These are phyloP conservation scores for Aspergillus spinulosporus DNA, from an alignment of 2,329 filamentous ascomycete genomes.

Conservation along the genomic window DNA sequence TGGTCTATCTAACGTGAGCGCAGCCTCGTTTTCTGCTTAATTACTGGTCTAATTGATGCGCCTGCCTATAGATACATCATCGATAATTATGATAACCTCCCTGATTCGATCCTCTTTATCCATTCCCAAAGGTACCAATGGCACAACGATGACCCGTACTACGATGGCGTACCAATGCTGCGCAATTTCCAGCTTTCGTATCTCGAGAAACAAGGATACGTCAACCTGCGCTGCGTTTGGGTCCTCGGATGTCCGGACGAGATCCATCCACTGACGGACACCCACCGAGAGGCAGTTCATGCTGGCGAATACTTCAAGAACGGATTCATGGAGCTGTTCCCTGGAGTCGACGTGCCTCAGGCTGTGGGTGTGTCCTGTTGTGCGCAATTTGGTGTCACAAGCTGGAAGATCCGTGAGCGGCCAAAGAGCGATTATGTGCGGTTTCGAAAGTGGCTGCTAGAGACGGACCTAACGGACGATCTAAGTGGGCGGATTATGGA, in stretches of 20 bases:
- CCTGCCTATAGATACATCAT: slow-evolving; percentile 40
- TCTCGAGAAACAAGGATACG: slow-evolving; percentile 53
- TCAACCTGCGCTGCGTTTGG: slow-evolving; percentile 58
- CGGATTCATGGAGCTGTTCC: slow-evolving; percentile 54
- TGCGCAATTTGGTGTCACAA: slow-evolving; percentile 56
- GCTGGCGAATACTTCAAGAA: slow-evolving; percentile 52
- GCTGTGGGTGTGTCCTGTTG: slow-evolving; percentile 55
- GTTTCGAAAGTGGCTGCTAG: slow-evolving; percentile 52
- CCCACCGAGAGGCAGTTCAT: slow-evolving; percentile 47
- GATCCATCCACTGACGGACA: slow-evolving; percentile 49
- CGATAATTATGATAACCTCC: slow-evolving; percentile 44
- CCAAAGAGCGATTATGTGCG: slow-evolving; percentile 51
- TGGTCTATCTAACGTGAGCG: slow-evolving; percentile 47
- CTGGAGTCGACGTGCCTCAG: slow-evolving; percentile 41
- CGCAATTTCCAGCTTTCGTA: slow-evolving; percentile 51
- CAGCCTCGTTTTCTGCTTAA: not conserved
- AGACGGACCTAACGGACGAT: slow-evolving; percentile 50
- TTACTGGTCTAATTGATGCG: not conserved
- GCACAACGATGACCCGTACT: slow-evolving; percentile 56
- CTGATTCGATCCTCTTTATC: slow-evolving; percentile 44
- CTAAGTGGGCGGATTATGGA: slow-evolving; percentile 57
- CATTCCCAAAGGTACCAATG: slow-evolving; percentile 45
- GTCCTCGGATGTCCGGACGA: slow-evolving; percentile 53
- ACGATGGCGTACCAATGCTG: slow-evolving; percentile 52
- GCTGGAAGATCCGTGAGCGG: slow-evolving; percentile 48